Evolutionary conservation across 202 grass and related monocot genomes (phyloP), one percentile per base, ranked within the genome.

Genomic region (Tripidium arundinaceum): DNA sequence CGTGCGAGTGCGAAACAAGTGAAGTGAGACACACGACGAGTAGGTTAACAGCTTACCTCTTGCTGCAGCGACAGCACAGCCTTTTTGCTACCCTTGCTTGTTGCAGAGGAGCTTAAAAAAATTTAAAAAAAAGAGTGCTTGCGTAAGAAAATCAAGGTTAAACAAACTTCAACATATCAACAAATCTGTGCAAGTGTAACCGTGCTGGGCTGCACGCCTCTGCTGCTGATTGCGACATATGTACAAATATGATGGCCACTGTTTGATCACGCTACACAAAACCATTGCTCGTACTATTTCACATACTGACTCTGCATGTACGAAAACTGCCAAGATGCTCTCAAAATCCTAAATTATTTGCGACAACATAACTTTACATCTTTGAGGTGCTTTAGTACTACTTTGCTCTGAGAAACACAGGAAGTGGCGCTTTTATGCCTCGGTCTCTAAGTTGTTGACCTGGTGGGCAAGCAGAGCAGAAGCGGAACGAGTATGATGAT

Each of bases 201-300:
- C n/a, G n/a, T 33, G 59, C 12, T 65, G 21, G 28, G 21, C 1
- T 81, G 11, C 34, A 62, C 36, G 27, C 18, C 31, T 62, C 42
- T 40, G 63, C 57, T 37, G 46, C 21, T 39, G 36, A 21, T 27
- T 57, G 28, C 12, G 26, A 52, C 47, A 47, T 47, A 62, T 57
- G 64, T 68, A 68, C 46, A 78, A 9, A 62, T 24, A 70, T 28
- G 28, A n/a, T 42, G 68, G 25, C 1, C 49, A 25, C 36, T 49
- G 25, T 88, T 81, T 55, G 8, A 81, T 68, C 79, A 71, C 25
- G 68, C 46, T 34, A 40, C 21, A 60, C 19, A 85, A 77, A 85
- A 52, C 7, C 59, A 59, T 39, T 72, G 33, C 50, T 87, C 74
- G 70, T 82, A 70, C 11, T 71, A n/a, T 84, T 75, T 76, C 65